Evolutionary conservation across 108 stramenopile genomes (phyloP).

Genomic region (Skeletonema tropicum): DNA sequence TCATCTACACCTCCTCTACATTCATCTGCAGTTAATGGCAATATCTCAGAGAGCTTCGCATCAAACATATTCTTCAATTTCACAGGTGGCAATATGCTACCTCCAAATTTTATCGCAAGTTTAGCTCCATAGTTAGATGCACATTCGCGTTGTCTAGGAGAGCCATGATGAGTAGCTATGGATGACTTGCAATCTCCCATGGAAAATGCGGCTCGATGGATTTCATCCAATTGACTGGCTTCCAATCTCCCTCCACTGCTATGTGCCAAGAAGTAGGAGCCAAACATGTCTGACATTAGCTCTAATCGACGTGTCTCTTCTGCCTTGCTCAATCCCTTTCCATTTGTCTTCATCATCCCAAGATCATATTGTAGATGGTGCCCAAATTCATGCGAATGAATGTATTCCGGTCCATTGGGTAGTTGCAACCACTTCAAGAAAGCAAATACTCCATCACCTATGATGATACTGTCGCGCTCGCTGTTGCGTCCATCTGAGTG

Average conservation of each 20-base stretch:
- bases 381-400: constrained; percentile 40
- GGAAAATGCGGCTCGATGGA: constrained; percentile 35
- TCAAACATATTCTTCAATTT: constrained; percentile 1
- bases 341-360: constrained; percentile 1
- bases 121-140: constrained; percentile 40
- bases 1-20: background rate
- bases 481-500: constrained; percentile 4
- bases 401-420: constrained; percentile 38
- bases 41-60: background rate
- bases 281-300: constrained; percentile 46
- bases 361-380: constrained; percentile 45
- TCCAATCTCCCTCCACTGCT: constrained; percentile 19
- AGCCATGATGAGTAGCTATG: constrained; percentile 36
- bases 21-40: background rate
- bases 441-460: constrained; percentile 40
- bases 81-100: background rate
- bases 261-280: constrained; percentile 31
- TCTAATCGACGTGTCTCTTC: constrained; percentile 33
- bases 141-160: constrained; percentile 43
- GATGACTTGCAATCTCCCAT: constrained; percentile 36
- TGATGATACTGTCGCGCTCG: constrained; percentile 32
- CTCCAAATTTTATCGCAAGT: constrained; percentile 17
- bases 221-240: background rate
- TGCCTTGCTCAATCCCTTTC: background rate
- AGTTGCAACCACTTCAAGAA: constrained; percentile 35